Evolutionary conservation across 2,329 filamentous ascomycete genomes (phyloP).

Genomic region (Aspergillus sp.): DNA sequence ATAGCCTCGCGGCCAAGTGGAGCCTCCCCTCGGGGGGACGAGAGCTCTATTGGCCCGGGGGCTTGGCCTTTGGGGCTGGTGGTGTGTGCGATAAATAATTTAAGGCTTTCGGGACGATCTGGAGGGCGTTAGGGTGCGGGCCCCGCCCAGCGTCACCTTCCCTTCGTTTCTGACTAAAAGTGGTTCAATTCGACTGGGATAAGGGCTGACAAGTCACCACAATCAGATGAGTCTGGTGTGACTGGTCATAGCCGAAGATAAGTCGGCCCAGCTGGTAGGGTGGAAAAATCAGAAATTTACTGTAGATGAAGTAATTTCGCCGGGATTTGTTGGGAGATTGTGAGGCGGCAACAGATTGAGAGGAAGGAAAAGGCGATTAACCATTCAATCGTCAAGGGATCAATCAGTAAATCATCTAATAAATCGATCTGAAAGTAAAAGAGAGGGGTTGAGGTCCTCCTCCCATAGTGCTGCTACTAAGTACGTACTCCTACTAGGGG

Average conservation of each 20-base stretch:
- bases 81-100: slow-evolving; percentile 14
- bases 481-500: too few species aligned
- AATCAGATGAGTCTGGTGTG: slow-evolving; percentile 13
- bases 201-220: slow-evolving; percentile 20
- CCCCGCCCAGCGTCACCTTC: slow-evolving; percentile 14
- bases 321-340: background rate
- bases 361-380: too few species aligned
- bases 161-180: background rate
- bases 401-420: background rate
- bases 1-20: slow-evolving; percentile 41
- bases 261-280: background rate
- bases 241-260: slow-evolving; percentile 16
- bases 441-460: background rate
- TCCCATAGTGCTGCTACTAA: too few species aligned
- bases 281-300: background rate
- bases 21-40: slow-evolving; percentile 22
- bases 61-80: slow-evolving; percentile 8
- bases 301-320: too few species aligned
- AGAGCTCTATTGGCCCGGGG: slow-evolving; percentile 13
- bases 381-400: background rate
- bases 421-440: background rate
- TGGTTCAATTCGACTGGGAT: too few species aligned
- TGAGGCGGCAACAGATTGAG: background rate
- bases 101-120: slow-evolving; percentile 27
- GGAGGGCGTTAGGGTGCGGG: slow-evolving; percentile 23